Evolutionary conservation across 2,329 filamentous ascomycete species (phyloP).

Genomic region (Cladobotryum mycophilum): DNA sequence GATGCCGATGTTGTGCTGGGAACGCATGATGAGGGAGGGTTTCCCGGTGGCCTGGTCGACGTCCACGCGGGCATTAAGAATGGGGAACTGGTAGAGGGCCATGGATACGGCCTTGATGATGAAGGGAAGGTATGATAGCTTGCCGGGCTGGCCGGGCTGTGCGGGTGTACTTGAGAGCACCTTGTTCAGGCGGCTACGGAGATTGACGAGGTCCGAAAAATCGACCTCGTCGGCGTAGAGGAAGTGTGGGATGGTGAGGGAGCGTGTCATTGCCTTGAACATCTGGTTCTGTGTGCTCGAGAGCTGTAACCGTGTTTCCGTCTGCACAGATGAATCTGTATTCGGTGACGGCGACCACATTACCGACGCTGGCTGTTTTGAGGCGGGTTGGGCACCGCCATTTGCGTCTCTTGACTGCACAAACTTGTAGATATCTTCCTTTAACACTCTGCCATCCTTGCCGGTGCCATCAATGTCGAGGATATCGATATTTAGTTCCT

Average conservation of each 20-base stretch:
- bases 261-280: constrained; percentile 97
- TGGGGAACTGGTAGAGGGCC: constrained; percentile 71
- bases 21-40: constrained; percentile 70
- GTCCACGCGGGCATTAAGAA: constrained; percentile 84
- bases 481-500: constrained; percentile 73
- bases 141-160: constrained; percentile 47
- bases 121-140: constrained; percentile 88
- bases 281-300: constrained; percentile 81
- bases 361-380: constrained; percentile 7
- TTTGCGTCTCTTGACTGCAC: constrained; percentile 46
- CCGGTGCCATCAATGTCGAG: constrained; percentile 75
- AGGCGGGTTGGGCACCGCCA: constrained; percentile 16
- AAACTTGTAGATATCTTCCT: constrained; percentile 81
- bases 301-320: constrained; percentile 63
- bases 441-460: constrained; percentile 82
- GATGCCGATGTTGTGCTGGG: constrained; percentile 88
- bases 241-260: constrained; percentile 88
- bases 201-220: constrained; percentile 64
- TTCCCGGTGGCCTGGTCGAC: constrained; percentile 48
- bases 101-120: constrained; percentile 93
- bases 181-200: constrained; percentile 70
- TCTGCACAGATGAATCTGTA: constrained; percentile 39
- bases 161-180: constrained; percentile 38
- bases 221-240: constrained; percentile 88
- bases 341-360: constrained; percentile 15